Percentiles rank a stretch among this genome's conserved stretches.
phyloP scores from a whole-genome alignment of 2,329 filamentous ascomycete genomes.

The Chrysoporthe deuterocubensis region DNA sequence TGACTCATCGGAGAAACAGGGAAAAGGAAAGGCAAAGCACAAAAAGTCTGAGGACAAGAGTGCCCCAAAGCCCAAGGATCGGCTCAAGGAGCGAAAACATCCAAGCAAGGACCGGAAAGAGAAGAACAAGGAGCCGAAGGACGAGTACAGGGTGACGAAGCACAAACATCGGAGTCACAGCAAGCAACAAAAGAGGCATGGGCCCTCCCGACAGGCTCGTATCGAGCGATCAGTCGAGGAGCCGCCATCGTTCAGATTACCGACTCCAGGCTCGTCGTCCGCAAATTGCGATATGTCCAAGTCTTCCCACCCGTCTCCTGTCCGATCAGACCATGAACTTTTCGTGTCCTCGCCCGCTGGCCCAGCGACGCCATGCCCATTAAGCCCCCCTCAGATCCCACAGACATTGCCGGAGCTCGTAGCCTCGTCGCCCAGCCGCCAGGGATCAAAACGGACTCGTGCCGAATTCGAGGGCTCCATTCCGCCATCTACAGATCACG shows the following conservation, averaged over 20 bases:
- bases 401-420: neutral
- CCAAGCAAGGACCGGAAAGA: neutral
- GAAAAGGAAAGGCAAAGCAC: neutral
- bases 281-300: neutral
- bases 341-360: neutral
- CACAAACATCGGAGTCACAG: neutral
- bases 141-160: neutral
- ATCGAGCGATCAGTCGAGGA: slow-evolving; percentile 9
- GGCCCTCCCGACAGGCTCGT: slow-evolving; percentile 5
- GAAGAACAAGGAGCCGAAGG: neutral
- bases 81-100: neutral
- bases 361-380: neutral
- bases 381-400: neutral
- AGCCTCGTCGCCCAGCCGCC: neutral
- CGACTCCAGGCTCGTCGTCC: neutral
- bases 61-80: neutral
- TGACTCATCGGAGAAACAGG: neutral
- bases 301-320: neutral
- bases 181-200: neutral
- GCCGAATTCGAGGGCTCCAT: neutral
- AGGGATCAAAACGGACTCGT: neutral
- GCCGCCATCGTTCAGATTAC: neutral
- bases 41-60: neutral
- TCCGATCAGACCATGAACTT: neutral
- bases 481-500: neutral